phyloP scores from a whole-genome alignment of 2,329 filamentous ascomycete species.

The Penicillium decumbens region DNA sequence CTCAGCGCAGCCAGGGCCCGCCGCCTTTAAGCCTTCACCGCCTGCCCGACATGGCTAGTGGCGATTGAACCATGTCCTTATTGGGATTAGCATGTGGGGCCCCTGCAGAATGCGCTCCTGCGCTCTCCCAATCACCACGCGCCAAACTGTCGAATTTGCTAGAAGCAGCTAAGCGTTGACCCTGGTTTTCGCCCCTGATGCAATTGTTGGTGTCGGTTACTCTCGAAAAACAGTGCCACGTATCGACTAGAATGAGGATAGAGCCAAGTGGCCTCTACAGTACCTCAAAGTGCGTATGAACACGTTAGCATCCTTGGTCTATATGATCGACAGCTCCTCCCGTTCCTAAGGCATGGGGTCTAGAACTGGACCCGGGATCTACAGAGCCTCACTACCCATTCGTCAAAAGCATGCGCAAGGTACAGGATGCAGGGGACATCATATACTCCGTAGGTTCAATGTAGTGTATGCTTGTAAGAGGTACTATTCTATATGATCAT shows the following conservation, averaged over 20 bases:
- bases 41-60: constrained; percentile 3
- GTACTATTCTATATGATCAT: constrained; percentile 1
- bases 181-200: constrained; percentile 2
- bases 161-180: constrained; percentile 22
- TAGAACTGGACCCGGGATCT: constrained; percentile 11
- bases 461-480: not conserved
- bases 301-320: not conserved
- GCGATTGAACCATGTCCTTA: not conserved
- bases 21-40: constrained; percentile 16
- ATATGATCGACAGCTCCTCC: constrained; percentile 2
- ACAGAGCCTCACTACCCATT: constrained; percentile 12
- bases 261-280: constrained; percentile 11
- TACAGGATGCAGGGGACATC: constrained; percentile 2
- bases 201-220: not conserved
- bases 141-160: constrained; percentile 31
- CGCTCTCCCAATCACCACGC: constrained; percentile 13
- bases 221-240: constrained; percentile 1
- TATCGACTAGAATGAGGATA: constrained; percentile 1
- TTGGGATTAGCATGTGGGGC: constrained; percentile 3
- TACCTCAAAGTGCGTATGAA: not conserved
- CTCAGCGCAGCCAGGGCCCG: constrained; percentile 20
- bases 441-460: not conserved
- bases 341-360: constrained; percentile 3
- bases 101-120: constrained; percentile 2
- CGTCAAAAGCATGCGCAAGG: constrained; percentile 1